Conservation (phyloP, 345 rosid genomes). For the Brassica rapa region DNA sequence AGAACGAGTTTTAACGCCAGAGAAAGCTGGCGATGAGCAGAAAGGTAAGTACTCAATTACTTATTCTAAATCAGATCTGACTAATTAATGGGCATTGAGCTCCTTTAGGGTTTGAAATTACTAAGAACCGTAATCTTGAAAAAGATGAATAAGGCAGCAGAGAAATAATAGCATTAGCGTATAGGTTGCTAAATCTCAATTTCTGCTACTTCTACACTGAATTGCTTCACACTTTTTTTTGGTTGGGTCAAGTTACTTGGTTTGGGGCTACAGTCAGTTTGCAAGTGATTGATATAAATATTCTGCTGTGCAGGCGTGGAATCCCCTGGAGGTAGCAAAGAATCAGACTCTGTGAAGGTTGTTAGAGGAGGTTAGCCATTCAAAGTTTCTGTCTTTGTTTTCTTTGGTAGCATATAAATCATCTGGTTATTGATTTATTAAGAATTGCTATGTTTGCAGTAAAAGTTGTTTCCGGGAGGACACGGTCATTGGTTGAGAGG, state of each 20-base stretch:
- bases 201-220: conserved; percentile 3
- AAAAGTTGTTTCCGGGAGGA: conserved; percentile 85
- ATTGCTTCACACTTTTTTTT: background rate
- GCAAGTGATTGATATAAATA: conserved; percentile 9
- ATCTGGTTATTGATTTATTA: conserved; percentile 33
- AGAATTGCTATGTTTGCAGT: conserved; percentile 58
- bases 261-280: conserved; percentile 7
- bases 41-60: conserved; percentile 54
- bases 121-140: background rate
- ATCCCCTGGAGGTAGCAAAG: conserved; percentile 43
- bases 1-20: conserved; percentile 46
- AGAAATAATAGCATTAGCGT: background rate
- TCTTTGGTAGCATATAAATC: background rate
- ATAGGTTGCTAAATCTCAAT: conserved; percentile 3
- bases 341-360: conserved; percentile 56
- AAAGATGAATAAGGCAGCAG: background rate
- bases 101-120: background rate
- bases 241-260: conserved; percentile 1
- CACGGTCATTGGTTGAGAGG: conserved; percentile 87
- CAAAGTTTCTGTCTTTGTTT: conserved; percentile 11
- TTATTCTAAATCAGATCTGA: background rate
- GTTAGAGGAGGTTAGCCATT: conserved; percentile 88
- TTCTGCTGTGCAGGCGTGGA: conserved; percentile 54
- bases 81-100: conserved; percentile 19
- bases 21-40: conserved; percentile 44